These are phyloP conservation scores for Thelephora terrestris DNA, from an alignment of 1,284 basidiomycete genomes.

Conservation along the genomic window DNA sequence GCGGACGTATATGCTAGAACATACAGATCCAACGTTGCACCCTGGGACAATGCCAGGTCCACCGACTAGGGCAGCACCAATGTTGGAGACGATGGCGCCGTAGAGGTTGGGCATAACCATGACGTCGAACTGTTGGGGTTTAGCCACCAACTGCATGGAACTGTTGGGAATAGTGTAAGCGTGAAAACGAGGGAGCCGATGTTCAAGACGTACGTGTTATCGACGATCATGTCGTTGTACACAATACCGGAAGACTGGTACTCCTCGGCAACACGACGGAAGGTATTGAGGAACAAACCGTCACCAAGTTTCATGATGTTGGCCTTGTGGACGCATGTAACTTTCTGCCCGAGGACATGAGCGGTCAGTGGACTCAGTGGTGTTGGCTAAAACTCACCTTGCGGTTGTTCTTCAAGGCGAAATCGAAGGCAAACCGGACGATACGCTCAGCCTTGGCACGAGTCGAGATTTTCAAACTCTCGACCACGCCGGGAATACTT, in stretches of 20 bases:
- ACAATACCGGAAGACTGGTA: slow-evolving; percentile 92
- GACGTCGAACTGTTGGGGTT: slow-evolving; percentile 94
- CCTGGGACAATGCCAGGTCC: slow-evolving; percentile 97
- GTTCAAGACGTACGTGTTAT: slow-evolving; percentile 71
- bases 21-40: slow-evolving; percentile 91
- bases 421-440: slow-evolving; percentile 96
- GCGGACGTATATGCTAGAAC: slow-evolving; percentile 17
- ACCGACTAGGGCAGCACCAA: slow-evolving; percentile 96
- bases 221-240: slow-evolving; percentile 98
- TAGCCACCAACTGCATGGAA: slow-evolving; percentile 97
- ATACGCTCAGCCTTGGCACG: slow-evolving; percentile 95
- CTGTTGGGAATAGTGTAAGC: slow-evolving; percentile 26
- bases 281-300: slow-evolving; percentile 98
- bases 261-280: slow-evolving; percentile 91
- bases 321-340: slow-evolving; percentile 99
- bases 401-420: slow-evolving; percentile 96
- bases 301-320: slow-evolving; percentile 99
- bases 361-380: not conserved
- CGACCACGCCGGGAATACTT: slow-evolving; percentile 97
- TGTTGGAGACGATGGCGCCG: slow-evolving; percentile 97
- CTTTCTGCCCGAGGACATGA: slow-evolving; percentile 58
- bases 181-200: not conserved
- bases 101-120: slow-evolving; percentile 99
- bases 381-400: slow-evolving; percentile 45
- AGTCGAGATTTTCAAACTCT: slow-evolving; percentile 97